Conservation (phyloP, 805 yeast genomes). For the Cyberlindnera xylosilytica region DNA sequence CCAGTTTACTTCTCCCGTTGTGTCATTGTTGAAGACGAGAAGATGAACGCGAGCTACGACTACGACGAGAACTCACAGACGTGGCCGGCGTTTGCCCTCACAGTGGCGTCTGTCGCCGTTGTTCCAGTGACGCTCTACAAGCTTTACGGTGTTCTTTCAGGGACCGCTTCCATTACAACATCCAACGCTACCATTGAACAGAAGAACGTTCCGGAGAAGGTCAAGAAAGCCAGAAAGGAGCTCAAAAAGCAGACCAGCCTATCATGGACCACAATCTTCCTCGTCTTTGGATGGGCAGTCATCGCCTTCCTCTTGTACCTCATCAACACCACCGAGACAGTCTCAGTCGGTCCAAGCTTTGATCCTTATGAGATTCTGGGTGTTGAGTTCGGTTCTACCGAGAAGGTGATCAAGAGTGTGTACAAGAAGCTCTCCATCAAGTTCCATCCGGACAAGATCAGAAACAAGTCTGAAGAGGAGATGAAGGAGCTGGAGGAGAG, state of each 20-base stretch:
- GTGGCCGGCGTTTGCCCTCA: constrained; percentile 29
- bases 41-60: constrained; percentile 27
- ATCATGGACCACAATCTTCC: constrained; percentile 17
- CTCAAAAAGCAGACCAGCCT: constrained; percentile 6
- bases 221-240: constrained; percentile 12
- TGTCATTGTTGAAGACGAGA: not conserved
- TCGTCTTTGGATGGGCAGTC: constrained; percentile 26
- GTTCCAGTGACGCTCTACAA: constrained; percentile 22
- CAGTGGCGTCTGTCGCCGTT: constrained; percentile 23
- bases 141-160: constrained; percentile 4
- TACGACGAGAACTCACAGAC: constrained; percentile 28
- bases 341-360: constrained; percentile 49
- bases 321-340: constrained; percentile 31
- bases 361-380: constrained; percentile 92
- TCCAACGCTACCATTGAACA: constrained; percentile 8
- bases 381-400: constrained; percentile 63
- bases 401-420: constrained; percentile 68
- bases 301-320: constrained; percentile 26
- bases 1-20: too few species aligned
- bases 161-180: not conserved
- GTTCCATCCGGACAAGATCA: constrained; percentile 91
- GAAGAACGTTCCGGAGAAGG: constrained; percentile 8
- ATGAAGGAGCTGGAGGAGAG: constrained; percentile 62
- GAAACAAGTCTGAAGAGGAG: constrained; percentile 53
- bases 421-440: constrained; percentile 85